Evolutionary conservation across 495 filamentous ascomycete genomes (phyloP).

Genomic region (Pseudoneurospora amorphoporcata): DNA sequence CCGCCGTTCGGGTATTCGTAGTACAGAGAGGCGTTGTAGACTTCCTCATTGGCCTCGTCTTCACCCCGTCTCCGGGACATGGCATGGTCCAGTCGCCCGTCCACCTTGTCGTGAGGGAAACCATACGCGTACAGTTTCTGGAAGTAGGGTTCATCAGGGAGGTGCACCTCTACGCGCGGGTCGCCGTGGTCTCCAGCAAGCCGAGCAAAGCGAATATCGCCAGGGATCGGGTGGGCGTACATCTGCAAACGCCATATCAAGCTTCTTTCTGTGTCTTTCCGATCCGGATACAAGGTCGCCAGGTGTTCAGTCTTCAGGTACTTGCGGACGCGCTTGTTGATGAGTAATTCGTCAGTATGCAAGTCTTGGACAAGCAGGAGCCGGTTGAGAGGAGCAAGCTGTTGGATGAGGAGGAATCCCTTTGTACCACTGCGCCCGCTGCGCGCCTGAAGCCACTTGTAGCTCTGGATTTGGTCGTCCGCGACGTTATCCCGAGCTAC

Average conservation of each 20-base stretch:
- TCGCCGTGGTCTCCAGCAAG: background rate
- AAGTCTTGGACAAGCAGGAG: constrained; percentile 1
- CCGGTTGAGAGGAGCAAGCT: background rate
- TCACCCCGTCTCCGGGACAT: background rate
- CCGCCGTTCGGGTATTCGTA: constrained; percentile 6
- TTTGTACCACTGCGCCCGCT: background rate
- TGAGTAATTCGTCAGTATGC: background rate
- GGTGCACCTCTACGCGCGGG: background rate
- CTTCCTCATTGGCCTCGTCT: background rate
- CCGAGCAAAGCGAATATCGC: constrained; percentile 5
- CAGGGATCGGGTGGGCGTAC: background rate
- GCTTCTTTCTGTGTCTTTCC: background rate
- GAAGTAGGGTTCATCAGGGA: constrained; percentile 6
- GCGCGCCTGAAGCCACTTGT: background rate
- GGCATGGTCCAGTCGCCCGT: background rate
- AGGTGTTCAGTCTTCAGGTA: background rate
- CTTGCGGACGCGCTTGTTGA: constrained; percentile 3
- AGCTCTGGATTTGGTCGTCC: background rate
- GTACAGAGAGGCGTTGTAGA: constrained; percentile 5
- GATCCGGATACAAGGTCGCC: background rate
- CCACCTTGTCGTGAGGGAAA: background rate
- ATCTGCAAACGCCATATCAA: background rate
- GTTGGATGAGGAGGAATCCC: constrained; percentile 5
- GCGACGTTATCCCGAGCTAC: background rate
- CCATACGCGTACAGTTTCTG: constrained; percentile 1